A percentile compares a stretch with the other conserved stretches of the same genome.
Evolutionary conservation across 768 basidiomycete genomes (phyloP).

Genomic region (Boletus vinaceobasis): DNA sequence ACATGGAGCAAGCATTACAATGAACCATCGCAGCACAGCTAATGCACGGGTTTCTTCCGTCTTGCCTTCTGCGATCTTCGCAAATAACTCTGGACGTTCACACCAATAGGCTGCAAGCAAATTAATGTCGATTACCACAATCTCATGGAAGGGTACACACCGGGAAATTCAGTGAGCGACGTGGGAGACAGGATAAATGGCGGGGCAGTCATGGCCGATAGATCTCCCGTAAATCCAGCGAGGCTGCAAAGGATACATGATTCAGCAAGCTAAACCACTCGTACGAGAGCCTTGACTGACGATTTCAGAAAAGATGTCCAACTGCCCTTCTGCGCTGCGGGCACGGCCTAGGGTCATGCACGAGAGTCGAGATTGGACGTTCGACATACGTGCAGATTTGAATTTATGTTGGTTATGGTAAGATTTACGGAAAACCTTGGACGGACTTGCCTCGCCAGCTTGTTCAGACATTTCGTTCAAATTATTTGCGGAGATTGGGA

Average conservation of each 20-base stretch:
- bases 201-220: slow-evolving; percentile 79
- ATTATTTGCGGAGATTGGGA: neutral
- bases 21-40: slow-evolving; percentile 93
- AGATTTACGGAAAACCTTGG: slow-evolving; percentile 22
- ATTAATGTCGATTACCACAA: slow-evolving; percentile 2
- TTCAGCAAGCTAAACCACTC: slow-evolving; percentile 1
- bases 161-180: slow-evolving; percentile 89
- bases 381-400: slow-evolving; percentile 37
- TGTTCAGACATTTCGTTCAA: slow-evolving; percentile 34
- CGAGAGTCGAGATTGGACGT: slow-evolving; percentile 17
- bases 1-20: slow-evolving; percentile 42
- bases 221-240: slow-evolving; percentile 83
- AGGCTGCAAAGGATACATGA: slow-evolving; percentile 45
- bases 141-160: slow-evolving; percentile 38
- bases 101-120: slow-evolving; percentile 83
- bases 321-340: slow-evolving; percentile 76
- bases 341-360: slow-evolving; percentile 56
- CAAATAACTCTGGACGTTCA: slow-evolving; percentile 87
- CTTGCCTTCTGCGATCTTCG: slow-evolving; percentile 76
- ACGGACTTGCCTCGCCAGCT: slow-evolving; percentile 39
- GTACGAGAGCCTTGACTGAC: slow-evolving; percentile 42
- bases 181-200: slow-evolving; percentile 91
- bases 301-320: slow-evolving; percentile 93
- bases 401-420: slow-evolving; percentile 22
- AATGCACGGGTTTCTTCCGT: slow-evolving; percentile 71